phyloP scores from a whole-genome alignment of 2,329 filamentous ascomycete genomes.

The Ophiostoma quercus region DNA sequence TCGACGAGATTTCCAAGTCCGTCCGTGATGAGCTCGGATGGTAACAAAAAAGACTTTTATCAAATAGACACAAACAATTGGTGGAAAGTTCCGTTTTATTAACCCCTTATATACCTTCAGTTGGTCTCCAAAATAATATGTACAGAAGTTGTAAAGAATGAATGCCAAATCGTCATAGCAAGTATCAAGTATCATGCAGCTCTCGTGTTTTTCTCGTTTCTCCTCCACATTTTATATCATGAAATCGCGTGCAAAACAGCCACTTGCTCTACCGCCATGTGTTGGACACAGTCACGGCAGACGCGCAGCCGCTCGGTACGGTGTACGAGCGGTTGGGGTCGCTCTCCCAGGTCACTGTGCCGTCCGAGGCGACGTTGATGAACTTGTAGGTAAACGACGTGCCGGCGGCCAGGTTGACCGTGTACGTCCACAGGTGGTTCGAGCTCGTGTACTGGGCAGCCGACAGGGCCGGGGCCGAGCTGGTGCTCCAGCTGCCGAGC shows the following conservation, averaged over 20 bases:
- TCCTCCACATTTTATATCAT: not conserved
- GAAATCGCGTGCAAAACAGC: not conserved
- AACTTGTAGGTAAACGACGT: slow-evolving; percentile 62
- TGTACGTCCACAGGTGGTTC: slow-evolving; percentile 58
- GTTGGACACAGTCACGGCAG: slow-evolving; percentile 13
- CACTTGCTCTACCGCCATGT: slow-evolving; percentile 21
- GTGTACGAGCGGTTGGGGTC: slow-evolving; percentile 49
- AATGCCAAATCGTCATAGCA: not conserved
- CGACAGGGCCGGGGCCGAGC: slow-evolving; percentile 50
- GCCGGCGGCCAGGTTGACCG: slow-evolving; percentile 52
- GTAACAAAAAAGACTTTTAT: not conserved
- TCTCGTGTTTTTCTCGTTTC: not conserved
- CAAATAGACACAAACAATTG: not conserved
- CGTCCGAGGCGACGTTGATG: slow-evolving; percentile 52
- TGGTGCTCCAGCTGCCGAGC: slow-evolving; percentile 59
- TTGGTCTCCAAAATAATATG: not conserved
- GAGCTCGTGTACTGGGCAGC: slow-evolving; percentile 54
- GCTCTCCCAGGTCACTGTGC: slow-evolving; percentile 58
- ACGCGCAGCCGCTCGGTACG: slow-evolving; percentile 24
- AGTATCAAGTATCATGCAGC: not conserved
- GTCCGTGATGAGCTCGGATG: not conserved
- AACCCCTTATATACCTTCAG: slow-evolving; percentile 1
- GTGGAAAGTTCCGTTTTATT: not conserved
- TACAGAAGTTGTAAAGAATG: not conserved
- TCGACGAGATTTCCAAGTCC: not conserved